Base-by-base conservation (phyloP, 768 basidiomycete genomes). In the Mycena metata region DNA sequence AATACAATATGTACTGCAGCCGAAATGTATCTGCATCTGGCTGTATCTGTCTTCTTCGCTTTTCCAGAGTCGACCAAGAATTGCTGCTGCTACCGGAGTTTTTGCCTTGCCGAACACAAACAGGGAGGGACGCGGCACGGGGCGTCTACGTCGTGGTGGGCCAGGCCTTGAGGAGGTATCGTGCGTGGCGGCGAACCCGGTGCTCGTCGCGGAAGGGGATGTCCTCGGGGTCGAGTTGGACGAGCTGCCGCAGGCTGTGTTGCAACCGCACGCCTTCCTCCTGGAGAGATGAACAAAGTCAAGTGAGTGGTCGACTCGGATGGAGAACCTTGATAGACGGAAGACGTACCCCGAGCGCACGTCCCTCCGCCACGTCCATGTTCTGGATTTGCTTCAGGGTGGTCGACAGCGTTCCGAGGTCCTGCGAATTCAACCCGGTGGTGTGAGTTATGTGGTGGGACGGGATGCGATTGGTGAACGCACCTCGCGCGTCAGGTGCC, bases 171-270 rank as follows among this genome's bases (percentile, higher is more conserved):
- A 67, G 0, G 60, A 67, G 6, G 12, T 41, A 47, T 24, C 43
- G 43, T 43, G 68, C 65, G 63, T 39, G 46, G 7, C 15, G 39
- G 11, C 63, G 49, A 24, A 70, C 16, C 35, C 42, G 19, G 35
- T 56, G 17, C 62, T 65, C 69, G 52, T 74, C 71, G 45, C 45
- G 63, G 39, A 66, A 70, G 33, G 73, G 73, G 36, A 74, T 66
- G 43, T 74, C 66, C 6, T 59, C 62, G 21, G 66, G 21, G 30
- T 46, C 65, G 21, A 69, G 21, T 30, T 46, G 46, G 15, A 55
- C 69, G 21, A 74, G 52, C 23, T 70, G 62, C 56, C 30, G 35
- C 21, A 74, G 16, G 36, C 58, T 65, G 21, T 72, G 54, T 1
- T 30, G 50, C 15, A 74, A 47, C 5, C 56, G 57, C 43, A 58